These are phyloP conservation scores for Leccinum subtestaceum DNA, from an alignment of 768 basidiomycete species.

Conservation along the genomic window DNA sequence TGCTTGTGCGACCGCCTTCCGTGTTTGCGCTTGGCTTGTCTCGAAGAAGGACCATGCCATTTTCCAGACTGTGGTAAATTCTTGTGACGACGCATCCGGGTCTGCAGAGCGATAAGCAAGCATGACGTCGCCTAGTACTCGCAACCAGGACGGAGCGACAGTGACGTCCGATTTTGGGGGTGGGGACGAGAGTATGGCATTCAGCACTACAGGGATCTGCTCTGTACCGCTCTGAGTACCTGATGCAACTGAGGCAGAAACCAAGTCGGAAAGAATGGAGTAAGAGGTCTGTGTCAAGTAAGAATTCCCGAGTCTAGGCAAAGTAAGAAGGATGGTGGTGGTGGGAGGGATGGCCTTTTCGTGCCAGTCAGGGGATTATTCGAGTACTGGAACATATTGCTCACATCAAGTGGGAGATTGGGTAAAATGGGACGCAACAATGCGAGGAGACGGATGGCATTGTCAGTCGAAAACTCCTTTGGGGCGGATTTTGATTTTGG, in stretches of 20 bases:
- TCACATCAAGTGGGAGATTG: conserved; percentile 65
- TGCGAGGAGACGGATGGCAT: conserved; percentile 74
- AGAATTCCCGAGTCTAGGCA: conserved; percentile 84
- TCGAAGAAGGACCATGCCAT: conserved; percentile 76
- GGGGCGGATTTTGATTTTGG: conserved; percentile 54
- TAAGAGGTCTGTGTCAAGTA: conserved; percentile 90
- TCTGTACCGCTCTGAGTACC: conserved; percentile 47
- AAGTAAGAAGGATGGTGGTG: conserved; percentile 66
- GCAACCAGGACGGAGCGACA: conserved; percentile 75
- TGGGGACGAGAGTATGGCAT: conserved; percentile 63
- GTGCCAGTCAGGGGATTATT: conserved; percentile 13
- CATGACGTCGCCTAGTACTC: conserved; percentile 71
- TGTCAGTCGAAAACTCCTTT: conserved; percentile 62
- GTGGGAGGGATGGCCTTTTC: conserved; percentile 70
- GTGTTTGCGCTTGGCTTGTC: conserved; percentile 55
- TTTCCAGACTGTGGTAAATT: conserved; percentile 70
- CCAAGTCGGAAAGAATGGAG: conserved; percentile 79
- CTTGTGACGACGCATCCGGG: conserved; percentile 46
- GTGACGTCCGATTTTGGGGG: conserved; percentile 68
- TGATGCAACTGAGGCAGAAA: conserved; percentile 53
- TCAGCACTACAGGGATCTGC: conserved; percentile 60
- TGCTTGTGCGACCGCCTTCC: conserved; percentile 62
- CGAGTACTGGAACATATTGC: conserved; percentile 28
- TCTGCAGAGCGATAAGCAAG: conserved; percentile 57
- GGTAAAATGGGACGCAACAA: conserved; percentile 62